Conservation (phyloP, 176 grass and related monocot genomes). For the Lolium rigidum region DNA sequence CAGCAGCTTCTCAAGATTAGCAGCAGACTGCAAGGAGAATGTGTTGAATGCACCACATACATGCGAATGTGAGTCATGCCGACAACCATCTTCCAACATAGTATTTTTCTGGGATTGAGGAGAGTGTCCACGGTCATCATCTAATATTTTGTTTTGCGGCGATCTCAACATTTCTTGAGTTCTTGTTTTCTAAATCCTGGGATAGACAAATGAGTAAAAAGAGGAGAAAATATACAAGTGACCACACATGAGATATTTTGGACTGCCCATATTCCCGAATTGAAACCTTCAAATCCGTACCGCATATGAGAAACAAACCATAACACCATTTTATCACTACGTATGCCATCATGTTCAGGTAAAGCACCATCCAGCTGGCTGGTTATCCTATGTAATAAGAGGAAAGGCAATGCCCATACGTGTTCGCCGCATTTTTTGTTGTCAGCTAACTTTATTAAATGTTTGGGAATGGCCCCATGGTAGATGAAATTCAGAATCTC, state of each 20-base stretch:
- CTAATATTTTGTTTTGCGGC: neutral
- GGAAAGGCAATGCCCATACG: neutral
- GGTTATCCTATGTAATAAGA: conserved; percentile 9
- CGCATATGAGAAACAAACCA: neutral
- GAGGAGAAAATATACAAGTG: neutral
- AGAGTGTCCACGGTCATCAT: neutral
- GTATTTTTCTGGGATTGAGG: neutral
- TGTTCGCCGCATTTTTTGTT: neutral
- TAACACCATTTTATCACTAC: neutral
- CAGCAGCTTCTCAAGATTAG: neutral
- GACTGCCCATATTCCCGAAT: neutral
- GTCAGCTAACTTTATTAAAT: conserved; percentile 14
- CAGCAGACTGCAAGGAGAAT: neutral
- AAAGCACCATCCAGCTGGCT: neutral
- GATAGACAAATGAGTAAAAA: neutral
- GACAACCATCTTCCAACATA: neutral
- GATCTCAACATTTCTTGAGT: conserved; percentile 11
- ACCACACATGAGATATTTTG: neutral
- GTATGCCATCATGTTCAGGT: neutral
- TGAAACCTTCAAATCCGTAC: neutral
- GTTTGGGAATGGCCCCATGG: conserved; percentile 22
- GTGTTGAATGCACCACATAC: neutral
- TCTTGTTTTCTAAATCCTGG: conserved; percentile 21
- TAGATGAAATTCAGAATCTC: conserved; percentile 26
- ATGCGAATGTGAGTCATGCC: neutral